Conservation (phyloP, 2,329 filamentous ascomycete species). For the Nannizzia gypsea region DNA sequence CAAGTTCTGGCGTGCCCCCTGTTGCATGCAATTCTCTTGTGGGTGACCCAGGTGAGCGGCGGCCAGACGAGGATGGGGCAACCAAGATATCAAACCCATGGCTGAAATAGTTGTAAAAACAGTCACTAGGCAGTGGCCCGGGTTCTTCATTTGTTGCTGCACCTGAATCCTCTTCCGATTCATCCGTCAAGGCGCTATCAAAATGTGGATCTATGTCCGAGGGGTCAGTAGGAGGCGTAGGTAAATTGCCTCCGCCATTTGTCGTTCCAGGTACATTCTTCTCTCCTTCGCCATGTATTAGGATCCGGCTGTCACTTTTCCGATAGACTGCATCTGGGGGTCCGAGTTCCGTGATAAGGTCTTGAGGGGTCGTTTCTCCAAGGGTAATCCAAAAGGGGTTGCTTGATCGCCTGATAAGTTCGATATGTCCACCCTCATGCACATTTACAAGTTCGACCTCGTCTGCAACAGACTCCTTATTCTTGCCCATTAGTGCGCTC, state of each 20-base stretch:
- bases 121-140: slow-evolving; percentile 39
- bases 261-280: neutral
- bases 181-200: slow-evolving; percentile 57
- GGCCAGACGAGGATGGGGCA: slow-evolving; percentile 55
- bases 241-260: neutral
- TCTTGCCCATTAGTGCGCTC: slow-evolving; percentile 55
- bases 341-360: slow-evolving; percentile 78
- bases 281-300: slow-evolving; percentile 52
- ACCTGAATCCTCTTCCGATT: slow-evolving; percentile 48
- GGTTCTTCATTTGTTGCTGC: slow-evolving; percentile 51
- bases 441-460: slow-evolving; percentile 74
- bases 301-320: slow-evolving; percentile 78
- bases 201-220: slow-evolving; percentile 52
- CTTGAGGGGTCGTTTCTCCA: slow-evolving; percentile 81
- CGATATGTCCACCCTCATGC: slow-evolving; percentile 64
- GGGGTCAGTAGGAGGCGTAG: slow-evolving; percentile 46
- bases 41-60: slow-evolving; percentile 45
- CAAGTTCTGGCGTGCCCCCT: slow-evolving; percentile 50
- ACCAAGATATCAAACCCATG: slow-evolving; percentile 88
- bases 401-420: slow-evolving; percentile 61
- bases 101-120: slow-evolving; percentile 96
- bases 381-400: slow-evolving; percentile 60
- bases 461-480: slow-evolving; percentile 69
- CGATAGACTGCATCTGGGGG: slow-evolving; percentile 89
- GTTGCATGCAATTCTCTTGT: slow-evolving; percentile 17